Evolutionary conservation across 495 filamentous ascomycete species (phyloP).

Genomic region (Cercophora sp.): DNA sequence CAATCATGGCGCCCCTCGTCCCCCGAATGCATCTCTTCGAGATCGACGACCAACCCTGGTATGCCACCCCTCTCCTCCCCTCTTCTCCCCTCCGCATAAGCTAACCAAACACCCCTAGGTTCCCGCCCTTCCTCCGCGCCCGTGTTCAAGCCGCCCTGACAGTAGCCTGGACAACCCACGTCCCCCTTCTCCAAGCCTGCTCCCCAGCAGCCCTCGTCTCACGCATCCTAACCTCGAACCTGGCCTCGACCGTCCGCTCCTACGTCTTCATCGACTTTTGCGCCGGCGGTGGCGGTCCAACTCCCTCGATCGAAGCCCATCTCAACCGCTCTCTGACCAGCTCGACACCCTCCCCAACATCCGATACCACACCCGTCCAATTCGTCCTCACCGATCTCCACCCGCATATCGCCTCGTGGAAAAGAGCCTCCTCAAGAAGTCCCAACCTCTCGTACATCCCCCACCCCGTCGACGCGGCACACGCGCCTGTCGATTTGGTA

Average conservation of each 20-base stretch:
- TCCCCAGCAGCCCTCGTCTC: conserved; percentile 47
- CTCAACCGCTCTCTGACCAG: conserved; percentile 44
- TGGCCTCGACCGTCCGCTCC: conserved; percentile 32
- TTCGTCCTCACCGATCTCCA: conserved; percentile 70
- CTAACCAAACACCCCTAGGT: conserved; percentile 32
- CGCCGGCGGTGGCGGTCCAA: conserved; percentile 68
- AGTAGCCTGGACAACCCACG: conserved; percentile 43
- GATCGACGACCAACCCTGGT: conserved; percentile 53
- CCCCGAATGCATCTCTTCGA: conserved; percentile 55
- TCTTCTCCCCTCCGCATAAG: too few species aligned
- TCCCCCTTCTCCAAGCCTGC: conserved; percentile 41
- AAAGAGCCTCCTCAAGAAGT: conserved; percentile 42
- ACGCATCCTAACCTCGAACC: conserved; percentile 42
- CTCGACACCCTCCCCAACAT: conserved; percentile 10
- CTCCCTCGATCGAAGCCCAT: conserved; percentile 55
- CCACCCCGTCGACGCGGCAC: conserved; percentile 57
- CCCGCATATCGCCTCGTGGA: conserved; percentile 63
- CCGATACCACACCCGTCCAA: conserved; percentile 37
- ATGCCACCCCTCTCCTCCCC: conserved; percentile 6
- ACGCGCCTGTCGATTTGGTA: conserved; percentile 46
- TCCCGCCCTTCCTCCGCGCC: conserved; percentile 47
- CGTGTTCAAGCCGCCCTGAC: conserved; percentile 52
- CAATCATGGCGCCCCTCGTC: conserved; percentile 44
- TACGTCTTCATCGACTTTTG: conserved; percentile 70
- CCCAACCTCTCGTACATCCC: conserved; percentile 52